Conservation (phyloP, 2,329 filamentous ascomycete genomes). For the Diaporthe batatas region DNA sequence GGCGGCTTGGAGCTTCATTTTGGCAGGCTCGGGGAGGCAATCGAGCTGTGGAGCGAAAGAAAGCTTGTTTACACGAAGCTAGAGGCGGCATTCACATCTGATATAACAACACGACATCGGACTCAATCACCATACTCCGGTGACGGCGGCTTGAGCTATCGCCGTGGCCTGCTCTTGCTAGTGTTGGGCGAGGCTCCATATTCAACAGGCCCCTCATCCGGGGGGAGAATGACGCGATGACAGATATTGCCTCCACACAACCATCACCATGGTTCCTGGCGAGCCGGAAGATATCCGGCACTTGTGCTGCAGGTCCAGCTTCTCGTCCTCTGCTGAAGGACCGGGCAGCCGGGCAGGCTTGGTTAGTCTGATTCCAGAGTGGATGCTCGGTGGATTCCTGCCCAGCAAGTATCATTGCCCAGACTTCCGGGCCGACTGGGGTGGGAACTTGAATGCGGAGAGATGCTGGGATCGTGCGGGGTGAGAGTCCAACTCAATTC, state of each 20-base stretch:
- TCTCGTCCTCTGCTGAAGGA: neutral
- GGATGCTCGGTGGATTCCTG: neutral
- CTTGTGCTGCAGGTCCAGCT: slow-evolving; percentile 25
- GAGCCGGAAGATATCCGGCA: slow-evolving; percentile 29
- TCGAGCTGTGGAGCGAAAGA: slow-evolving; percentile 19
- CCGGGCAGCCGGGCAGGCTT: slow-evolving; percentile 2
- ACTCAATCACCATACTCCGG: neutral
- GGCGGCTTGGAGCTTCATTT: slow-evolving; percentile 36
- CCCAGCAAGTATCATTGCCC: slow-evolving; percentile 27
- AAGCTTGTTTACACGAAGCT: neutral
- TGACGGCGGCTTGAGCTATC: slow-evolving; percentile 3
- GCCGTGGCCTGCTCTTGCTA: slow-evolving; percentile 7
- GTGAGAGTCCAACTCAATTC: slow-evolving; percentile 11
- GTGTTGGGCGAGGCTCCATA: slow-evolving; percentile 18
- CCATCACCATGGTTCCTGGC: slow-evolving; percentile 10
- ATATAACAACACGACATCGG: slow-evolving; percentile 7
- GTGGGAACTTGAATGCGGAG: slow-evolving; percentile 37
- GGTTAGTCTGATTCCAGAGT: neutral
- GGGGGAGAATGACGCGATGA: slow-evolving; percentile 19
- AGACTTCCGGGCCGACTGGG: slow-evolving; percentile 29
- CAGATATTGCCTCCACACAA: slow-evolving; percentile 3
- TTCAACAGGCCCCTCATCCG: slow-evolving; percentile 16
- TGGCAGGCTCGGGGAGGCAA: slow-evolving; percentile 2
- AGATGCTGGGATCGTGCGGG: slow-evolving; percentile 18
- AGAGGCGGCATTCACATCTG: neutral